Percentiles rank a stretch among this genome's conserved stretches.
Evolutionary conservation across 2,329 filamentous ascomycete species (phyloP).

Genomic region (Cryphonectria japonica): DNA sequence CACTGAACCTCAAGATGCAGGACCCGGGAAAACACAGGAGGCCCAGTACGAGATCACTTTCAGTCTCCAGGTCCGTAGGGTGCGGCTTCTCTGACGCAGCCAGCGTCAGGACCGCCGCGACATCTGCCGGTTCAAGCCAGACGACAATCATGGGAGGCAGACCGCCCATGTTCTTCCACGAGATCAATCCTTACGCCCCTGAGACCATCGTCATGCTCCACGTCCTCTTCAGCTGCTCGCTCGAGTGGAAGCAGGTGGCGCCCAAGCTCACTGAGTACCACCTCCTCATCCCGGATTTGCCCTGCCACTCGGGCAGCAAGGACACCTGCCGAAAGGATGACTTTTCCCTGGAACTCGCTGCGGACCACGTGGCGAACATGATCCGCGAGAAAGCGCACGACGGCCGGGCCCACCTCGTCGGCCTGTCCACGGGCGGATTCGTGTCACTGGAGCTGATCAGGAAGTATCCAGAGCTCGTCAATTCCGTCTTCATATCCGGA

Average conservation of each 20-base stretch:
- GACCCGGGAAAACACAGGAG: neutral
- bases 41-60: neutral
- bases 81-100: neutral
- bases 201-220: slow-evolving; percentile 51
- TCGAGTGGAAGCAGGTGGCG: slow-evolving; percentile 47
- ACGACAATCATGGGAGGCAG: slow-evolving; percentile 13
- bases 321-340: slow-evolving; percentile 35
- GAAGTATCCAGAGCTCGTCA: slow-evolving; percentile 41
- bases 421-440: slow-evolving; percentile 47
- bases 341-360: slow-evolving; percentile 38
- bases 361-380: slow-evolving; percentile 41
- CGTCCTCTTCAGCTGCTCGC: slow-evolving; percentile 50
- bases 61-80: neutral
- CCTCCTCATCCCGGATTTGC: slow-evolving; percentile 45
- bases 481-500: slow-evolving; percentile 42
- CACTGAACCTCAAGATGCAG: neutral
- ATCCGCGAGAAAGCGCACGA: slow-evolving; percentile 42
- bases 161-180: slow-evolving; percentile 27
- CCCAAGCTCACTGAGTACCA: slow-evolving; percentile 43
- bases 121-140: slow-evolving; percentile 7
- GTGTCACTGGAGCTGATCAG: slow-evolving; percentile 40
- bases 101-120: slow-evolving; percentile 20
- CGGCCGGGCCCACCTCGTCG: slow-evolving; percentile 44
- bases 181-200: slow-evolving; percentile 27
- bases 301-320: slow-evolving; percentile 43